phyloP scores from a whole-genome alignment of 257 asterid species.

The Salvia hispanica region DNA sequence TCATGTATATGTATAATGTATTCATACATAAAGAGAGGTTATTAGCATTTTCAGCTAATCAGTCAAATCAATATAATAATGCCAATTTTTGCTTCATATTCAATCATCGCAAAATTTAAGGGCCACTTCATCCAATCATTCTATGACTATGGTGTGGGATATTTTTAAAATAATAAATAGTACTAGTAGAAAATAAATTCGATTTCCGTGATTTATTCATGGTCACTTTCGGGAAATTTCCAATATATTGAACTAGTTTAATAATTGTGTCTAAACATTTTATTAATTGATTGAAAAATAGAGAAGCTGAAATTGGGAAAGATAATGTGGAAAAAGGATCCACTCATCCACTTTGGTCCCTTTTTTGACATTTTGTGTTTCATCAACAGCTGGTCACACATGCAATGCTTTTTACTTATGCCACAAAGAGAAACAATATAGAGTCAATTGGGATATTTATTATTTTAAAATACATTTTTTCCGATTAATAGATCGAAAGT shows the following conservation, averaged over 20 bases:
- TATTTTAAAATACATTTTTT: background rate
- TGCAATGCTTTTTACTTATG: conserved; percentile 15
- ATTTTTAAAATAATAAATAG: background rate
- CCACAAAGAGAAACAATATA: conserved; percentile 7
- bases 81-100: conserved; percentile 1
- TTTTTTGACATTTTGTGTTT: conserved; percentile 1
- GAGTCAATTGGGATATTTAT: background rate
- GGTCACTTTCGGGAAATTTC: too few species aligned
- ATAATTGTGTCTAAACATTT: too few species aligned
- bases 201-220: too few species aligned
- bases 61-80: conserved; percentile 21
- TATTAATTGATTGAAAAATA: too few species aligned
- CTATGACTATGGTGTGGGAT: background rate
- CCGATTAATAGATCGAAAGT: too few species aligned
- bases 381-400: conserved; percentile 25
- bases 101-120: background rate
- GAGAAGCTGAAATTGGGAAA: background rate
- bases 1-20: background rate
- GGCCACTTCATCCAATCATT: conserved; percentile 6
- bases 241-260: too few species aligned
- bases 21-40: background rate
- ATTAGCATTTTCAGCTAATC: background rate
- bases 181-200: background rate
- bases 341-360: background rate
- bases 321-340: background rate